Evolutionary conservation across 176 grass and related monocot genomes (phyloP).

Genomic region (Cenchrus americanus): DNA sequence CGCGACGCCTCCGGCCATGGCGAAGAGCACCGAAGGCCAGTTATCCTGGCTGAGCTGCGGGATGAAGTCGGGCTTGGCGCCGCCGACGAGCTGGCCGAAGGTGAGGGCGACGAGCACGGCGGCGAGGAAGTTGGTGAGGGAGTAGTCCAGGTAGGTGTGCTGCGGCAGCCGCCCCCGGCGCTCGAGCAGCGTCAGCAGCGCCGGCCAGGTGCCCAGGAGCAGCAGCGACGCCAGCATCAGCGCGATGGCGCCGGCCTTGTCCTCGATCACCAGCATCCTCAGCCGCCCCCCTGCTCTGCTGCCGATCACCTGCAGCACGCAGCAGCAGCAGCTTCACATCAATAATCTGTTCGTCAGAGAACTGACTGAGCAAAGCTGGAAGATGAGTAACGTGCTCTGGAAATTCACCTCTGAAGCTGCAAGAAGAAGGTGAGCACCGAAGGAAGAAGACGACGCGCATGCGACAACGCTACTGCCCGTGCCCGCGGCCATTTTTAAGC

Average conservation of each 20-base stretch:
- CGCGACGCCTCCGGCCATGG: constrained; percentile 67
- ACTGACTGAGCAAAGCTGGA: no score
- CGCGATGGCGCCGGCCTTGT: constrained; percentile 75
- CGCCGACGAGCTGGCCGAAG: constrained; percentile 57
- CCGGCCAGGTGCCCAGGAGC: constrained; percentile 76
- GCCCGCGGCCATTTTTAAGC: constrained; percentile 28
- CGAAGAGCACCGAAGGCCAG: constrained; percentile 68
- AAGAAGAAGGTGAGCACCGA: neutral
- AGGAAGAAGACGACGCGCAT: constrained; percentile 21
- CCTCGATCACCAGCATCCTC: constrained; percentile 64
- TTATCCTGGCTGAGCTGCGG: constrained; percentile 76
- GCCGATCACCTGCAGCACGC: no score
- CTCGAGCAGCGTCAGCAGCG: constrained; percentile 65
- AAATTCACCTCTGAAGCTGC: neutral
- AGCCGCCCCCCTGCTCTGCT: neutral
- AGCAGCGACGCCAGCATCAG: constrained; percentile 70
- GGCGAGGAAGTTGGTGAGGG: constrained; percentile 61
- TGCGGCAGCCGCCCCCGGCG: constrained; percentile 64
- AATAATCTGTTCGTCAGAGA: neutral
- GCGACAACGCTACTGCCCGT: constrained; percentile 24
- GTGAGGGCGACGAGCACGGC: constrained; percentile 60
- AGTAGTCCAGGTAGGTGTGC: constrained; percentile 82
- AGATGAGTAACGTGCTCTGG: no score
- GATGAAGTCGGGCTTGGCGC: constrained; percentile 61
- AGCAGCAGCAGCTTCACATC: no score